Percentiles rank a stretch among this genome's conserved stretches.
phyloP scores from a whole-genome alignment of 441 rosid genomes.

The Populus tomentosa region DNA sequence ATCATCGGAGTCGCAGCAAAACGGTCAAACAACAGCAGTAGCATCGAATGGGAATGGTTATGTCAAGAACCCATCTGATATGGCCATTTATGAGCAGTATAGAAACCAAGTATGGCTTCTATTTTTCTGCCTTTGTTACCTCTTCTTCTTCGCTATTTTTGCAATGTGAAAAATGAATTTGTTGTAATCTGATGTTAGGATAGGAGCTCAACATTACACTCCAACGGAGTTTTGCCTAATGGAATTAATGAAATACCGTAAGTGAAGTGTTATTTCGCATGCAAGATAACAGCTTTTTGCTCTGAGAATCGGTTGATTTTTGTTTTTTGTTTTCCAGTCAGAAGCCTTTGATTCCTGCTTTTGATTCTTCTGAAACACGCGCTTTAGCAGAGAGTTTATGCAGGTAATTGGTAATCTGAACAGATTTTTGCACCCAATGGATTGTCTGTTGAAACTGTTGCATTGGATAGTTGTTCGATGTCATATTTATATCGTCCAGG shows the following conservation, averaged over 20 bases:
- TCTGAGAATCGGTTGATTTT: conserved; percentile 14
- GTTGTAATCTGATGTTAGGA: conserved; percentile 22
- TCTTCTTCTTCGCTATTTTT: background rate
- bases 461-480: background rate
- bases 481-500: background rate
- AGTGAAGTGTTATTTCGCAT: conserved; percentile 18
- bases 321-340: conserved; percentile 39
- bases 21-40: conserved; percentile 26
- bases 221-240: conserved; percentile 37
- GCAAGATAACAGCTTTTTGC: conserved; percentile 3
- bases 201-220: conserved; percentile 21
- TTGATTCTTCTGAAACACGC: conserved; percentile 82
- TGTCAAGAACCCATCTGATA: conserved; percentile 39
- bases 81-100: conserved; percentile 63
- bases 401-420: conserved; percentile 42
- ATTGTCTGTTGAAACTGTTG: background rate
- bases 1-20: conserved; percentile 30
- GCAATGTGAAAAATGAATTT: background rate
- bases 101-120: conserved; percentile 39
- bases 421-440: conserved; percentile 1
- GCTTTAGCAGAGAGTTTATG: conserved; percentile 79
- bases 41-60: conserved; percentile 37
- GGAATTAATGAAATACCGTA: conserved; percentile 56
- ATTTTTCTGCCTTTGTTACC: background rate
- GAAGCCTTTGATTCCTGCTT: conserved; percentile 73